These are phyloP conservation scores for Vigna unguiculata DNA, from an alignment of 306 rosid genomes.

Conservation along the genomic window DNA sequence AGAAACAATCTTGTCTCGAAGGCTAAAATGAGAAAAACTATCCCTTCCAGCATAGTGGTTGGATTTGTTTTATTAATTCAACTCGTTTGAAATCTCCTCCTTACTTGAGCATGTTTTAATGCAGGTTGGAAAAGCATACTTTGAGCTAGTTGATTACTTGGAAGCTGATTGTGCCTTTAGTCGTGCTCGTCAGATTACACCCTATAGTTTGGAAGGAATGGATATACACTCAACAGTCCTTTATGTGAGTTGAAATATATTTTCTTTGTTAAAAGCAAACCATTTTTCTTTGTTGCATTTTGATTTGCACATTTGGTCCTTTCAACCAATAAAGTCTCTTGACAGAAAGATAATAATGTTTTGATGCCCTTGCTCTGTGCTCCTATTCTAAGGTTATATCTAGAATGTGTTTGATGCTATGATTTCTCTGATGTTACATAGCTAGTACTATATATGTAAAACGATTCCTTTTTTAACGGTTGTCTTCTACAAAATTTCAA, in stretches of 20 bases:
- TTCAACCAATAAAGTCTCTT: slow-evolving; percentile 6
- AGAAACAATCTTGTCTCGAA: background rate
- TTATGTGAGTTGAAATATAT: slow-evolving; percentile 72
- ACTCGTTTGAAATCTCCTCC: background rate
- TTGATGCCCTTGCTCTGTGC: background rate
- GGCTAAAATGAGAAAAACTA: background rate
- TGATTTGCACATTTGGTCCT: slow-evolving; percentile 12
- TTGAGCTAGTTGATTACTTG: slow-evolving; percentile 86
- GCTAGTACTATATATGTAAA: slow-evolving; percentile 10
- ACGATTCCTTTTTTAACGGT: slow-evolving; percentile 24
- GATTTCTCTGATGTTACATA: slow-evolving; percentile 7
- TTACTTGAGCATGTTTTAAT: slow-evolving; percentile 41
- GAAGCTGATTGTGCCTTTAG: slow-evolving; percentile 90
- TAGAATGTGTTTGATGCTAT: slow-evolving; percentile 24
- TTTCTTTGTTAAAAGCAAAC: slow-evolving; percentile 30
- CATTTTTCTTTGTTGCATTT: slow-evolving; percentile 25
- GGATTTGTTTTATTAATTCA: background rate
- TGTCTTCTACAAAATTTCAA: slow-evolving; percentile 19
- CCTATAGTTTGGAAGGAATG: slow-evolving; percentile 98
- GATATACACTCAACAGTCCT: slow-evolving; percentile 95
- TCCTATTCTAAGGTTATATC: background rate
- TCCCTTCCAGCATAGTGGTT: background rate
- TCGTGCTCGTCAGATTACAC: slow-evolving; percentile 80
- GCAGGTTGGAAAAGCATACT: slow-evolving; percentile 94
- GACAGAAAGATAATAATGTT: background rate